phyloP scores from a whole-genome alignment of 306 rosid species.

The Senna tora region DNA sequence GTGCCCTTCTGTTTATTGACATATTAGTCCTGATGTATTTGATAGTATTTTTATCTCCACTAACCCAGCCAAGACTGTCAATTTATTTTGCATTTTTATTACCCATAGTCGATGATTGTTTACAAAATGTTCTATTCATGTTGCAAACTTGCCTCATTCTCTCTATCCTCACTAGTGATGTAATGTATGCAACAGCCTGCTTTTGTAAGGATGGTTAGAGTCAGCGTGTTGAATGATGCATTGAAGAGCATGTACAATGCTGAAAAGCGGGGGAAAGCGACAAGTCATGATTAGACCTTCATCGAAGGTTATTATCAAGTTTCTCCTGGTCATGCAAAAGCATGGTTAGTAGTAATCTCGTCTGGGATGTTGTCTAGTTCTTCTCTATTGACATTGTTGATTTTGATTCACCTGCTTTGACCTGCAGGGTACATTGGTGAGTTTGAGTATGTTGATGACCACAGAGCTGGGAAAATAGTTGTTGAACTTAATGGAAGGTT shows the following conservation, averaged over 20 bases:
- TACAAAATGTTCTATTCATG: neutral
- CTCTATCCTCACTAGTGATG: neutral
- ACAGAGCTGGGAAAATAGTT: constrained; percentile 68
- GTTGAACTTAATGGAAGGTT: constrained; percentile 70
- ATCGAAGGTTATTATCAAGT: constrained; percentile 49
- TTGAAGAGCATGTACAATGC: constrained; percentile 55
- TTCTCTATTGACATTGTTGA: neutral
- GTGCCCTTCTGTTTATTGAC: neutral
- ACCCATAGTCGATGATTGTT: neutral
- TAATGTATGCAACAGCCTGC: constrained; percentile 9
- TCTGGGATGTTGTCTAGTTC: neutral
- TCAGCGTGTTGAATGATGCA: constrained; percentile 52
- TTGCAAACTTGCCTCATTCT: neutral
- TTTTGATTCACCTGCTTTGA: neutral
- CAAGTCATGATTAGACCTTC: constrained; percentile 56
- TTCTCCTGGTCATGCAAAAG: constrained; percentile 57
- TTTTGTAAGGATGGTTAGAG: constrained; percentile 43
- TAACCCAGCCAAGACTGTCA: neutral
- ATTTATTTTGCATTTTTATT: no score
- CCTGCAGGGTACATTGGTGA: constrained; percentile 65
- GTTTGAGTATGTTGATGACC: constrained; percentile 69
- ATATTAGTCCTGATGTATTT: neutral
- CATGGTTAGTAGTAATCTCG: constrained; percentile 45
- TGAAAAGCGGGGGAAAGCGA: constrained; percentile 50
- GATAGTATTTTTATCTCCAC: neutral